Base-by-base conservation (phyloP, 1,284 basidiomycete genomes). In the Calocybe gambosa region DNA sequence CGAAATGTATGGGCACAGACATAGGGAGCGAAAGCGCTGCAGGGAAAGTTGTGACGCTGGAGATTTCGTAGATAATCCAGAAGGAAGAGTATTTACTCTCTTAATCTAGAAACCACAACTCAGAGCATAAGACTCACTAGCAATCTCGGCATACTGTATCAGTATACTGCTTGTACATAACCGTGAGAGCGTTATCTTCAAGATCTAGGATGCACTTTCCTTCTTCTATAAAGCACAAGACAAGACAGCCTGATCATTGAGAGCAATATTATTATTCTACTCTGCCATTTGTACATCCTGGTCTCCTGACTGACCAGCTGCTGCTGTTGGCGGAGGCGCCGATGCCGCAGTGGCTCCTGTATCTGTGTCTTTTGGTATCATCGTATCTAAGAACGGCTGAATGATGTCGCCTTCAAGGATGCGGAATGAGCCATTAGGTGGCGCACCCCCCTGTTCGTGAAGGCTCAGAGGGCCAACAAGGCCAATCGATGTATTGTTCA, bases 401-500 rank as follows among this genome's bases (percentile, higher is more conserved):
- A 93, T 77, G 35, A 69, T 64, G 34, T 87, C 82, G 52, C 86
- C 87, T 61, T 93, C 90, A 8, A 91, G 69, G 56, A 91, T 89
- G 39, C 84, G 78, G 77, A 92, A 92, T 49, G 76, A 61, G 21
- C 80, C 81, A 47, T 65, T 68, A 7, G 75, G 60, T 5, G 69
- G 62, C 13, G 74, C 70, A 28, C 61, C 65, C 29, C 62, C 73
- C 66, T 91, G n/a, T n/a, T n/a, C 88, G 50, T 78, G 69, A 10
- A 61, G 58, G 50, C 82, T 78, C 18, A 74, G 66, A 13, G 85
- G 81, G 7, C 89, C 91, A 50, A 96, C 76, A 60, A 98, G 89
- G 29, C 91, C 93, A 57, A 97, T 85, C 0, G 90, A 92, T 0
- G 94, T 98, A 72, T 98, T 98, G 59, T 85, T 80, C 55, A 85